Evolutionary conservation across 164 flowering plant genomes (phyloP), one percentile per base, ranked within the genome.

Genomic region (Cinnamomum chago): DNA sequence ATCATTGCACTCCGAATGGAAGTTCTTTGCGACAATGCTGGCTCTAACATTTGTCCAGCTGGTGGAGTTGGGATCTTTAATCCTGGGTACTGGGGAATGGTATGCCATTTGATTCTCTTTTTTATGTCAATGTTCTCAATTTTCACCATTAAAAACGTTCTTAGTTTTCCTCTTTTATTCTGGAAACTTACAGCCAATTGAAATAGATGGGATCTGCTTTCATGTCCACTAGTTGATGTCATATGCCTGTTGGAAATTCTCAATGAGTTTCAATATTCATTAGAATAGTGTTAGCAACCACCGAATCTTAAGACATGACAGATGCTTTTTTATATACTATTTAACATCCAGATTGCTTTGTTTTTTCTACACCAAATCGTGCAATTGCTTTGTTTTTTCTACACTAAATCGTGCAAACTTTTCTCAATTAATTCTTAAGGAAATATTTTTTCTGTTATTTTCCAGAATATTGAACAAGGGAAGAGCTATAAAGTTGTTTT

Each of bases 41-140:
- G 86, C 67, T 27, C 83, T 62, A 87, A 80, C 65, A 68, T 72
- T 30, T 95, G 99, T 82, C 98, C 97, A 27, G 78, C 79, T 77
- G 95, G 90, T 50, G 99, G 98, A 60, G 98, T 93, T 77, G 99
- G 99, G 40, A 73, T 93, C 50, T 95, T 87, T 77, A 95, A 93
- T 77, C 99, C 99, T 67, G 99, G 99, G 20, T 93, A 76, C 80
- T 95, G 99, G 99, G 99, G 99, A 81, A 95, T 95, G 99, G 99
- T 95, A 85, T 74, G 85, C 35, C 24, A 18, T 75, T 55, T 35
- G 33, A 51, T n/a, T n/a, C 25, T 11, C 17, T 68, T n/a, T 68
- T 5, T 20, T 2, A 30, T 22, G 28, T 64, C 23, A 18, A 17
- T 58, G 9, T 58, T 4, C 62, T 58, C 22, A 17, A 58, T 58